A percentile compares a stretch with the other conserved stretches of the same genome.
These are phyloP conservation scores for Penicillium desertorum DNA, from an alignment of 495 filamentous ascomycete species.

Conservation along the genomic window DNA sequence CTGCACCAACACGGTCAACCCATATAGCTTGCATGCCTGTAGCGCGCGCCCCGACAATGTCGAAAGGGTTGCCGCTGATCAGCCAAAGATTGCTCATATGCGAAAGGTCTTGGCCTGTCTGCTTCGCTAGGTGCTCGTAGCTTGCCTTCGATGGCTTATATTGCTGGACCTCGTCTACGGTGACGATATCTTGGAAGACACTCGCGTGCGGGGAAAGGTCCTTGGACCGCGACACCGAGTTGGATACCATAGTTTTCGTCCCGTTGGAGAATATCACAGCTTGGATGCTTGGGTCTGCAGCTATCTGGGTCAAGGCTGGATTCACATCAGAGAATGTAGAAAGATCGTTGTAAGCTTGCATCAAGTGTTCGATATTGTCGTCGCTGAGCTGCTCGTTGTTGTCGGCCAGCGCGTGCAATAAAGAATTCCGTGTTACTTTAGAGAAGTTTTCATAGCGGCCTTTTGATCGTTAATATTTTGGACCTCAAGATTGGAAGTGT, in stretches of 20 bases:
- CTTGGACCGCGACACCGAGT: conserved; percentile 56
- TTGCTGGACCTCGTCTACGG: conserved; percentile 56
- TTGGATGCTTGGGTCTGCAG: conserved; percentile 40
- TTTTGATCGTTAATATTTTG: conserved; percentile 25
- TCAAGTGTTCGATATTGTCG: conserved; percentile 45
- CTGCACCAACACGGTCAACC: conserved; percentile 58
- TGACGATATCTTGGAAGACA: conserved; percentile 58
- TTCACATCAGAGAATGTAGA: conserved; percentile 68
- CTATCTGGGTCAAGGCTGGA: conserved; percentile 47
- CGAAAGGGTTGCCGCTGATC: conserved; percentile 78
- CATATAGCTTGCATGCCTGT: conserved; percentile 62
- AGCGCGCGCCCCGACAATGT: conserved; percentile 54
- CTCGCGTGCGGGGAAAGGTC: conserved; percentile 51
- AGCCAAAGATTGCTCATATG: conserved; percentile 63
- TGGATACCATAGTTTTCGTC: conserved; percentile 60
- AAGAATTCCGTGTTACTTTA: conserved; percentile 60
- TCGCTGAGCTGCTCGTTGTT: conserved; percentile 43
- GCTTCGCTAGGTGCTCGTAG: conserved; percentile 59
- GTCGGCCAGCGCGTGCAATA: conserved; percentile 63
- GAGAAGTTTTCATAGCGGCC: conserved; percentile 64
- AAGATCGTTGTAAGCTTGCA: conserved; percentile 68
- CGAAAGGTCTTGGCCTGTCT: conserved; percentile 48
- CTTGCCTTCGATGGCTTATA: conserved; percentile 70
- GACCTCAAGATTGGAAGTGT: not conserved
- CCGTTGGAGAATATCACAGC: conserved; percentile 78